Conservation (phyloP, 306 rosid species). For the Rosa chinensis region DNA sequence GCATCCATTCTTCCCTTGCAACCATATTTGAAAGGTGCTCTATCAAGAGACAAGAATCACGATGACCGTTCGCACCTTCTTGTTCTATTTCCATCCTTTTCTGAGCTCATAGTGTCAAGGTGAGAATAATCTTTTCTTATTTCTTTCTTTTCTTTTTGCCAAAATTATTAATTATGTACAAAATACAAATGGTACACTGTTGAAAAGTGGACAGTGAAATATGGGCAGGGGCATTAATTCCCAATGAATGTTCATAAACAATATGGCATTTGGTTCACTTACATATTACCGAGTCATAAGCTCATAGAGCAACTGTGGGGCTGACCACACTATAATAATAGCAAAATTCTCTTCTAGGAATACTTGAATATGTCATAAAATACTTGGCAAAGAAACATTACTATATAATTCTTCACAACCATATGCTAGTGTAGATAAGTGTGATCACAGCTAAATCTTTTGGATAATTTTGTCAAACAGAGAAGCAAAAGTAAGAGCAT, state of each 20-base stretch:
- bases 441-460: neutral
- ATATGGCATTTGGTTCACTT: neutral
- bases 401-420: neutral
- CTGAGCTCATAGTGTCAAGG: conserved; percentile 88
- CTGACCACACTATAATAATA: neutral
- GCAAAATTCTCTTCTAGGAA: neutral
- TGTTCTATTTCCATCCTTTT: conserved; percentile 80
- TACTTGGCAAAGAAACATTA: neutral
- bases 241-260: neutral
- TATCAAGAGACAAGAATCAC: conserved; percentile 40
- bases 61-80: conserved; percentile 65
- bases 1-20: conserved; percentile 64
- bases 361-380: neutral
- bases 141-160: neutral
- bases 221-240: neutral
- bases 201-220: neutral
- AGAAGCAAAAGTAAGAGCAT: conserved; percentile 64
- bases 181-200: neutral
- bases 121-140: conserved; percentile 24
- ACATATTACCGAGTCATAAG: neutral
- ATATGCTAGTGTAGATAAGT: neutral
- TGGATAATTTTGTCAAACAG: conserved; percentile 49
- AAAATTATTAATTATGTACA: neutral
- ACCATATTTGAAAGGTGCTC: conserved; percentile 51
- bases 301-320: neutral